These are phyloP conservation scores for Suillus weaverae DNA, from an alignment of 768 basidiomycete species.

Conservation along the genomic window DNA sequence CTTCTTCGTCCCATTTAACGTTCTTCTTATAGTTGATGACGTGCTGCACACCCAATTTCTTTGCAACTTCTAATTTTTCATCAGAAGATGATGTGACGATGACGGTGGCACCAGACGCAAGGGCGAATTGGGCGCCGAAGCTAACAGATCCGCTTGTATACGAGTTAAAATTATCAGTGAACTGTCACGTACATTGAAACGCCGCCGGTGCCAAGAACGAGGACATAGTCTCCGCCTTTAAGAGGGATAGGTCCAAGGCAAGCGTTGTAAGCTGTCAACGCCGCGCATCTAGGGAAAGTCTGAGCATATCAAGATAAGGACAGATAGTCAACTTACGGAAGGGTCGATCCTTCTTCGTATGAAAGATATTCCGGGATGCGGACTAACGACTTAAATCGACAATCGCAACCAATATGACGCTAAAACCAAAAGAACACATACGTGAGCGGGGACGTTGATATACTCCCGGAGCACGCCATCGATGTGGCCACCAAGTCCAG, in stretches of 20 bases:
- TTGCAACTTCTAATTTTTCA: slow-evolving; percentile 54
- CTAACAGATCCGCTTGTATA: slow-evolving; percentile 28
- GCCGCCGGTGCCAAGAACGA: slow-evolving; percentile 57
- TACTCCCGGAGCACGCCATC: slow-evolving; percentile 59
- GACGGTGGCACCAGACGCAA: slow-evolving; percentile 61
- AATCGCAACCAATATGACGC: background rate
- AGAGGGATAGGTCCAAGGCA: slow-evolving; percentile 49
- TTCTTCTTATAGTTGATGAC: slow-evolving; percentile 62
- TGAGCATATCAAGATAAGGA: background rate
- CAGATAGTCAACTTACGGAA: slow-evolving; percentile 43
- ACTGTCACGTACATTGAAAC: slow-evolving; percentile 47
- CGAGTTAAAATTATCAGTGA: too few relatives aligned
- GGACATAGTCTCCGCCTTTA: slow-evolving; percentile 59
- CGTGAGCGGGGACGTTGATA: slow-evolving; percentile 48
- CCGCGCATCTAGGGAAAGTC: slow-evolving; percentile 45
- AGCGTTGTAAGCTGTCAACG: slow-evolving; percentile 64
- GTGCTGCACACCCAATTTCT: slow-evolving; percentile 51
- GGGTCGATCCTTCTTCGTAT: slow-evolving; percentile 63
- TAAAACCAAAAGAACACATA: slow-evolving; percentile 15
- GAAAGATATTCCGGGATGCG: slow-evolving; percentile 55
- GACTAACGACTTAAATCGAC: slow-evolving; percentile 43
- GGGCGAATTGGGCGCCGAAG: slow-evolving; percentile 60
- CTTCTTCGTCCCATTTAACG: slow-evolving; percentile 60
- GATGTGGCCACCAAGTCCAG: slow-evolving; percentile 45
- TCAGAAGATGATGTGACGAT: slow-evolving; percentile 70